Percentiles rank a stretch among this genome's conserved stretches.
phyloP scores from a whole-genome alignment of 148 eudicot species.

The Rhododendron mucronatum region DNA sequence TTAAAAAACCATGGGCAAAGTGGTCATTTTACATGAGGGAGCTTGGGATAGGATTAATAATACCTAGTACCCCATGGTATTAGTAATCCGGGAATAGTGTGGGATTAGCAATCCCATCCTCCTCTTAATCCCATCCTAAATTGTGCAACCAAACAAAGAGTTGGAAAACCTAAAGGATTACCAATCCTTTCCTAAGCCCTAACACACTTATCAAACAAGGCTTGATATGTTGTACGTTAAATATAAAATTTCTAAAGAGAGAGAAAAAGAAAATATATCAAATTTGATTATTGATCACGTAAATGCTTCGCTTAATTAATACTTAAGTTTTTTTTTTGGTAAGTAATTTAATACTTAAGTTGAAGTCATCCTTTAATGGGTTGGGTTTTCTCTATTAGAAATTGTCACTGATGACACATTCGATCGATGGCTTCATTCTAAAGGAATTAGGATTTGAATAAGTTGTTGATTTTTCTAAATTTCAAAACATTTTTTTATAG shows the following conservation, averaged over 20 bases:
- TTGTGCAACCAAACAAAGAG: too few species aligned
- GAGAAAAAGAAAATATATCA: not conserved
- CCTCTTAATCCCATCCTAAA: too few species aligned
- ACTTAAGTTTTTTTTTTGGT: too few species aligned
- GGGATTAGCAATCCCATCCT: too few species aligned
- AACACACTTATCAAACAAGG: too few species aligned
- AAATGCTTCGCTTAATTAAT: not conserved
- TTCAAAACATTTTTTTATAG: not conserved
- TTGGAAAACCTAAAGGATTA: too few species aligned
- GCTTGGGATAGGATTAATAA: too few species aligned
- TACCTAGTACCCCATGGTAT: too few species aligned
- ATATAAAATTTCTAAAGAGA: not conserved
- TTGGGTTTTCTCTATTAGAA: not conserved
- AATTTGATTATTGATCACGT: not conserved
- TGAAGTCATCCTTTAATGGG: not conserved
- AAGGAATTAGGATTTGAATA: not conserved
- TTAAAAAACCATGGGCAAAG: too few species aligned
- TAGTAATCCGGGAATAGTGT: too few species aligned
- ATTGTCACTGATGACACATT: not conserved
- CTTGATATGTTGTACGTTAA: not conserved
- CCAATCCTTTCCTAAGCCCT: too few species aligned
- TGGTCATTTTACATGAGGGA: too few species aligned
- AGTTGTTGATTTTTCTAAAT: not conserved
- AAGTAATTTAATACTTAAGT: not conserved
- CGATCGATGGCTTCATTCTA: not conserved